Evolutionary conservation across 441 rosid genomes (phyloP).

Genomic region (Populus trichocarpa): DNA sequence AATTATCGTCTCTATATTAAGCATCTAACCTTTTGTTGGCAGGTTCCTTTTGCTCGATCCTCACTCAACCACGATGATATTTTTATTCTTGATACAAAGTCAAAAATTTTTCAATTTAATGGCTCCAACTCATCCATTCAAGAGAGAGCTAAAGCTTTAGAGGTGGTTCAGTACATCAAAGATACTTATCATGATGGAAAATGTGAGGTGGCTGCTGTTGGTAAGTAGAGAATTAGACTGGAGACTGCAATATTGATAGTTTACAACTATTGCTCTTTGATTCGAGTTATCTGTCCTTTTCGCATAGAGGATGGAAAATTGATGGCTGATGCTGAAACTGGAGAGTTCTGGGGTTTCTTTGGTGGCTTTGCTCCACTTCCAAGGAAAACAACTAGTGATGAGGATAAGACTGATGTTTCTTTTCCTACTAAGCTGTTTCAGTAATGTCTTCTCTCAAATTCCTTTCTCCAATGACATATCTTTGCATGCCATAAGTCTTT

Average conservation of each 20-base stretch:
- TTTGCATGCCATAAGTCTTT: background rate
- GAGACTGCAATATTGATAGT: background rate
- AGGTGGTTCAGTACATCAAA: constrained; percentile 88
- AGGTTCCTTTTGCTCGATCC: constrained; percentile 94
- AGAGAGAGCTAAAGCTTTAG: constrained; percentile 13
- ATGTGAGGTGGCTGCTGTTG: constrained; percentile 83
- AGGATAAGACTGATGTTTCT: constrained; percentile 43
- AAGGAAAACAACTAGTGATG: constrained; percentile 56
- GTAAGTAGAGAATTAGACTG: constrained; percentile 42
- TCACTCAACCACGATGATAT: constrained; percentile 94
- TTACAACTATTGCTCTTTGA: background rate
- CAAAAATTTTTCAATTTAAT: too few species aligned
- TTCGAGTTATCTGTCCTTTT: constrained; percentile 14
- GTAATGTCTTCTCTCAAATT: constrained; percentile 35
- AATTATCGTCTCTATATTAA: background rate
- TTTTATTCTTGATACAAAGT: constrained; percentile 47
- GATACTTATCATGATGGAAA: constrained; percentile 92
- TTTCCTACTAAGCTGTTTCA: constrained; percentile 53
- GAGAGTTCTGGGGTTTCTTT: constrained; percentile 96
- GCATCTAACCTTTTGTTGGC: constrained; percentile 17
- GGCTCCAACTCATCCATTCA: too few species aligned
- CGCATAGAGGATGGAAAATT: constrained; percentile 86
- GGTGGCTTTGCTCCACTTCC: constrained; percentile 99
- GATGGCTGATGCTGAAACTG: constrained; percentile 99
- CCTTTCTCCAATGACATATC: background rate